Percentiles rank a stretch among this genome's conserved stretches.
phyloP scores from a whole-genome alignment of 768 basidiomycete genomes.

The Gymnopilus junonius region DNA sequence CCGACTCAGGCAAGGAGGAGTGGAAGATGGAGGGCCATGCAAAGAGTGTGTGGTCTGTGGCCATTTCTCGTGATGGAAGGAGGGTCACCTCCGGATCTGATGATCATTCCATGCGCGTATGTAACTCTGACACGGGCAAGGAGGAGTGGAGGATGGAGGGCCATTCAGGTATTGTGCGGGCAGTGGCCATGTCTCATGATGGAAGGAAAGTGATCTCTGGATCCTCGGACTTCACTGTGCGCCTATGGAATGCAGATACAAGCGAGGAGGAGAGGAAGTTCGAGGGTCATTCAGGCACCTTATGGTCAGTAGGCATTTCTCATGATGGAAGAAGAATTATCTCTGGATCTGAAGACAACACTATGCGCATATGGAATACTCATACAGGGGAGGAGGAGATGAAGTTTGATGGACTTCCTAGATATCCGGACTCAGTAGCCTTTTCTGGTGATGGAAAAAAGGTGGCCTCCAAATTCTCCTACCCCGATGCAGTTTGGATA shows the following conservation, averaged over 20 bases:
- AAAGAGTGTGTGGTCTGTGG: not conserved
- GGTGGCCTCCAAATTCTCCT: not conserved
- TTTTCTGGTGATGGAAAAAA: not conserved
- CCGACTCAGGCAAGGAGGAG: too few relatives aligned
- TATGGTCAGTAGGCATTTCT: not conserved
- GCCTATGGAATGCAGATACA: constrained; percentile 26
- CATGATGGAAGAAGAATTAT: not conserved
- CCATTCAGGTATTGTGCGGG: constrained; percentile 12
- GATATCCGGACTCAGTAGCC: not conserved
- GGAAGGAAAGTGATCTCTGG: constrained; percentile 26
- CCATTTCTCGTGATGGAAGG: not conserved
- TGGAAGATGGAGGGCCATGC: not conserved
- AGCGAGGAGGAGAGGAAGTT: constrained; percentile 9
- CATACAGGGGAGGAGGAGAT: not conserved
- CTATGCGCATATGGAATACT: not conserved
- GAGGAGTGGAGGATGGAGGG: not conserved
- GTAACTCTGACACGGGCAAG: not conserved
- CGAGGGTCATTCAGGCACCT: not conserved
- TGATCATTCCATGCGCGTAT: not conserved
- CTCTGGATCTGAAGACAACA: not conserved
- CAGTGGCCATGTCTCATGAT: constrained; percentile 28
- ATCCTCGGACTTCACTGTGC: constrained; percentile 25
- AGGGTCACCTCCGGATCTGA: not conserved
- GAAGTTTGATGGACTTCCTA: not conserved
- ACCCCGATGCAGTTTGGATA: constrained; percentile 18